Conservation (phyloP, 352 stramenopile species). For the Thalassiosira exigua region DNA sequence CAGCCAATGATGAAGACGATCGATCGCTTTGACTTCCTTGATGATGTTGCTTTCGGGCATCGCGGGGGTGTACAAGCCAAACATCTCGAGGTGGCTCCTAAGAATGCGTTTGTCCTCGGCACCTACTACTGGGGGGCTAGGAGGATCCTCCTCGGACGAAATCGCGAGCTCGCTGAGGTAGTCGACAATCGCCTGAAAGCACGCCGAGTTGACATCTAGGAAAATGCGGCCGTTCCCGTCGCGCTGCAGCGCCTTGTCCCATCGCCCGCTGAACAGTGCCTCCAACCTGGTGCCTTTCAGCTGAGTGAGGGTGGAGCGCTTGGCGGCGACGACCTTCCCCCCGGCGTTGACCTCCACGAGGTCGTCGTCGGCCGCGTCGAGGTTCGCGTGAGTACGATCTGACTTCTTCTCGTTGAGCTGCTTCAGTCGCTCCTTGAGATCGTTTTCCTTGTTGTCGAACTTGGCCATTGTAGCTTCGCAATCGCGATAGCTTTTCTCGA, state of each 20-base stretch:
- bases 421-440: too few species aligned
- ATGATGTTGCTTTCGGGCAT: slow-evolving; percentile 12
- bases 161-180: slow-evolving; percentile 22
- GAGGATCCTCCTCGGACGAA: slow-evolving; percentile 11
- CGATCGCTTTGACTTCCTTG: neutral
- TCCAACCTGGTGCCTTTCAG: slow-evolving; percentile 15
- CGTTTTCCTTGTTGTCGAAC: slow-evolving; percentile 7
- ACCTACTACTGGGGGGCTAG: neutral
- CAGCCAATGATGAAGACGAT: neutral
- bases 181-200: slow-evolving; percentile 24
- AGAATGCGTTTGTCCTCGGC: slow-evolving; percentile 12
- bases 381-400: too few species aligned
- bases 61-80: neutral
- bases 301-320: slow-evolving; percentile 3
- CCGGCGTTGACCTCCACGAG: slow-evolving; percentile 29
- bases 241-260: slow-evolving; percentile 18
- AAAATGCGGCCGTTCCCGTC: slow-evolving; percentile 28
- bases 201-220: slow-evolving; percentile 23
- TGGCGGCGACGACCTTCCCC: slow-evolving; percentile 12
- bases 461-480: neutral
- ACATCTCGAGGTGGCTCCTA: slow-evolving; percentile 3
- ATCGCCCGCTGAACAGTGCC: slow-evolving; percentile 30
- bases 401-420: too few species aligned
- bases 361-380: slow-evolving; percentile 4
- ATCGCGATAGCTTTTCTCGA: slow-evolving; percentile 3